phyloP scores from a whole-genome alignment of 805 yeast genomes.

The Saccharomyces cerevisiae region DNA sequence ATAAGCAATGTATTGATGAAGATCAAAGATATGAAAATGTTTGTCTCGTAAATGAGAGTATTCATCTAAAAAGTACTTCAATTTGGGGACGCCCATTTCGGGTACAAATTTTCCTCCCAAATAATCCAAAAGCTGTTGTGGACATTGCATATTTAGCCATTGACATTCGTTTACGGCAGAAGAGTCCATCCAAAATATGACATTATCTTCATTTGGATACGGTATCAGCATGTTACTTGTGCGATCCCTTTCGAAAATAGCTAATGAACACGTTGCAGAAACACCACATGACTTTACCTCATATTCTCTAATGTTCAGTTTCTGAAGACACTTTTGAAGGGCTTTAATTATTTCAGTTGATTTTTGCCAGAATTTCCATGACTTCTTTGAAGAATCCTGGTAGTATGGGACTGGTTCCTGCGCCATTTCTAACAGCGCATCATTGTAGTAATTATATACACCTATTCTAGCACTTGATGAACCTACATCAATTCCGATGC shows the following conservation, averaged over 20 bases:
- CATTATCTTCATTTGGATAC: conserved; percentile 28
- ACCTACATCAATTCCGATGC: conserved; percentile 45
- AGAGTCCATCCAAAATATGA: conserved; percentile 56
- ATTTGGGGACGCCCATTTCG: conserved; percentile 52
- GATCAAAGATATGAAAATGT: conserved; percentile 38
- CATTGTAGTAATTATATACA: conserved; percentile 13
- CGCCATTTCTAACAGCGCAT: conserved; percentile 8
- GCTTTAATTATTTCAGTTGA: conserved; percentile 33
- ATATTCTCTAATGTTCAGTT: conserved; percentile 1
- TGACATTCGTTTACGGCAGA: conserved; percentile 33
- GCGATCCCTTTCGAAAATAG: conserved; percentile 34
- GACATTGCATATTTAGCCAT: conserved; percentile 25
- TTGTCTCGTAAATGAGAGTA: conserved; percentile 13
- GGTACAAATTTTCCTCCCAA: conserved; percentile 43
- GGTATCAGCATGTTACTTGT: conserved; percentile 19
- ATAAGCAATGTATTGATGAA: conserved; percentile 39
- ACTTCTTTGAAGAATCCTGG: conserved; percentile 13
- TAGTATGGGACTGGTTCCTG: conserved; percentile 20
- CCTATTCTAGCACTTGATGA: conserved; percentile 42
- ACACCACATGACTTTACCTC: conserved; percentile 30
- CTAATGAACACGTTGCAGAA: conserved; percentile 56
- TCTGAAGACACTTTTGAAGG: conserved; percentile 21
- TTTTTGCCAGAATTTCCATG: conserved; percentile 34
- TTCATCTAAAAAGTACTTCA: conserved; percentile 33
- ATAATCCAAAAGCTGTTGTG: conserved; percentile 10